These are phyloP conservation scores for Phytopythium litorale DNA, from an alignment of 352 stramenopile species.

Conservation along the genomic window DNA sequence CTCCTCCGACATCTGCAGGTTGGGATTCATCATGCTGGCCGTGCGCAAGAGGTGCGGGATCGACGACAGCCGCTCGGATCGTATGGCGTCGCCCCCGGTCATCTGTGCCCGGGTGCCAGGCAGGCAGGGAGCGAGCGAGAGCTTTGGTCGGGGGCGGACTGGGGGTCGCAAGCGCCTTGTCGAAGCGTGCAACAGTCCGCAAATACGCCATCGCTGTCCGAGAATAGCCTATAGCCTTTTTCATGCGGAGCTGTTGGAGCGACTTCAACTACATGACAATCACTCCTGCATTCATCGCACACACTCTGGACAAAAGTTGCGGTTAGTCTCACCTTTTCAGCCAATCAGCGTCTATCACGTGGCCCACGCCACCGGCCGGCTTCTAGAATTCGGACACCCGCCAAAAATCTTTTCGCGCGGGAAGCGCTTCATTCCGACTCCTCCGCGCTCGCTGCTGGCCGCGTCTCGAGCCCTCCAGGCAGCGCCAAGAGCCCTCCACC, in stretches of 20 bases:
- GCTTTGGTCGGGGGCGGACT: not conserved
- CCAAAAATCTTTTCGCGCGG: not conserved
- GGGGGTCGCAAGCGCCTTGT: not conserved
- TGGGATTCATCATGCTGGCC: not conserved
- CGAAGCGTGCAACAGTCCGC: not conserved
- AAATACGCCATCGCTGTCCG: not conserved
- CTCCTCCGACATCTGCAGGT: not conserved
- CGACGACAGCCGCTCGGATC: not conserved
- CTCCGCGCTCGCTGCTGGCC: not conserved
- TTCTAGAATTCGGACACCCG: conserved; percentile 1
- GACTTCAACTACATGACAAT: not conserved
- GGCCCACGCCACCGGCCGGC: conserved; percentile 1
- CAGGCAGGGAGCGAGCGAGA: not conserved
- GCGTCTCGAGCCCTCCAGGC: not conserved
- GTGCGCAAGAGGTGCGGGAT: not conserved
- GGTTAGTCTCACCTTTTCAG: not conserved
- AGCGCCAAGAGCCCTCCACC: too few relatives aligned
- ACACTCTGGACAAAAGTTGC: conserved; percentile 2
- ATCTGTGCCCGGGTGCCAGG: not conserved
- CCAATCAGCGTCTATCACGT: conserved; percentile 26
- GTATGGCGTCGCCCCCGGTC: not conserved
- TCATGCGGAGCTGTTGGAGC: not conserved
- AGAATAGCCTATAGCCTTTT: not conserved
- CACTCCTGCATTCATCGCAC: not conserved
- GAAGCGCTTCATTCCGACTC: not conserved